Evolutionary conservation across 768 basidiomycete species (phyloP).

Genomic region (Boletus barrowsii): DNA sequence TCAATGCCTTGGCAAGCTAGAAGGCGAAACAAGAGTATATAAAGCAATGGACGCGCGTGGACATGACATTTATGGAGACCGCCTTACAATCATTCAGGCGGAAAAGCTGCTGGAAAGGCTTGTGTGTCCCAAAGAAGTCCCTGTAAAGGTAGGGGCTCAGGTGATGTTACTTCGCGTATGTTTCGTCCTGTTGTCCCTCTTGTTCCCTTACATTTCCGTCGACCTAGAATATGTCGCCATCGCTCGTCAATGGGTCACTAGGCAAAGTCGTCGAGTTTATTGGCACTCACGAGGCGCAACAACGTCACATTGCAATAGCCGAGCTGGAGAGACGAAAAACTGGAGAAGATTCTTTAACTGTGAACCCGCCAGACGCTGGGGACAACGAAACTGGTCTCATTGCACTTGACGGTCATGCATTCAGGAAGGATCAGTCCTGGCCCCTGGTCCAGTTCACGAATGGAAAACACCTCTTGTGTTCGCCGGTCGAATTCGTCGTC

Average conservation of each 20-base stretch:
- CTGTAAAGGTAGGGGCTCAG: slow-evolving; percentile 68
- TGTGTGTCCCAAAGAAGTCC: slow-evolving; percentile 46
- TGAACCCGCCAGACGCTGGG: background rate
- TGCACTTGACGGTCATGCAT: slow-evolving; percentile 12
- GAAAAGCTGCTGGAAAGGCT: slow-evolving; percentile 42
- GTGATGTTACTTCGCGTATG: slow-evolving; percentile 60
- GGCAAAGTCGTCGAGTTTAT: slow-evolving; percentile 59
- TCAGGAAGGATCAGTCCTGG: slow-evolving; percentile 23
- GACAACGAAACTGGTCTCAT: slow-evolving; percentile 11
- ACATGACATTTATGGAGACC: slow-evolving; percentile 34
- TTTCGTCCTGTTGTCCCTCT: background rate
- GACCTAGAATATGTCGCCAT: slow-evolving; percentile 32
- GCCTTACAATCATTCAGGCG: slow-evolving; percentile 31
- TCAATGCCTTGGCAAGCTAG: slow-evolving; percentile 15
- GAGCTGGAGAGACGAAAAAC: slow-evolving; percentile 23
- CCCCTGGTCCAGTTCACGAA: slow-evolving; percentile 38
- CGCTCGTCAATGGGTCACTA: slow-evolving; percentile 84
- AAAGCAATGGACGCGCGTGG: slow-evolving; percentile 45
- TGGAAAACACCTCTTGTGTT: slow-evolving; percentile 25
- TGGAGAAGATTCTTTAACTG: background rate
- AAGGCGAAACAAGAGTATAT: slow-evolving; percentile 34
- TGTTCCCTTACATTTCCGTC: background rate
- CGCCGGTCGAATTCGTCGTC: slow-evolving; percentile 35
- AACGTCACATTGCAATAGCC: slow-evolving; percentile 27
- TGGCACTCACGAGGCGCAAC: slow-evolving; percentile 27